Evolutionary conservation across 164 flowering plant genomes (phyloP), one percentile per base, ranked within the genome.

Genomic region (Malania oleifera): DNA sequence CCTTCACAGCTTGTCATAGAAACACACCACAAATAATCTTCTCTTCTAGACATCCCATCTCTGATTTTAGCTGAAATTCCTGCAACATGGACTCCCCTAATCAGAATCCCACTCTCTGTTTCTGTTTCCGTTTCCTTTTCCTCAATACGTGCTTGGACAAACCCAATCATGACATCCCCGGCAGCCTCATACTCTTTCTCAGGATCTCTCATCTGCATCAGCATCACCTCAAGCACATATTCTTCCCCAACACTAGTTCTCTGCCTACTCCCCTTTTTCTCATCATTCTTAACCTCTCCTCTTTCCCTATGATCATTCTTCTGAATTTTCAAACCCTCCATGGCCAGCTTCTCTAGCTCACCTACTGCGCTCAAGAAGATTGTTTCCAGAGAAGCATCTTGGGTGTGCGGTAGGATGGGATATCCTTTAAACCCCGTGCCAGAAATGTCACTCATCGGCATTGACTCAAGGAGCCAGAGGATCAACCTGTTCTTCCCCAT

Each of bases 91-190:
- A 69, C 61, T 17, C 52, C 54, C 17, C 41, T 64, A 12, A 69
- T 51, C 7, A 27, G 19, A 43, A 64, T 43, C 37, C 51, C 73
- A 51, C 20, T 20, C 37, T 51, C 58, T n/a, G n/a, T n/a, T 44
- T 59, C 55, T 20, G 1, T 45, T 3, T 50, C 54, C 29, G 25
- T 35, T 44, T 59, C 55, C 17, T 1, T 45, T 3, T 50, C 54
- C 29, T 25, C 26, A 37, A 50, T 55, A 31, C 35, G 9, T 9
- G 51, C 63, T 50, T 69, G 62, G 43, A 69, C 59, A 26, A 69
- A 51, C 31, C 73, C 68, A 24, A 69, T 61, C 69, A 69, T 69
- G 17, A 64, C 13, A 5, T 61, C 68, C 18, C 65, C 65, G 35
- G 60, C 53, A 40, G 49, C 35, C 60, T 56, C 31, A 20, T 51